A percentile compares a stretch with the other conserved stretches of the same genome.
phyloP scores from a whole-genome alignment of 129 eudicot species.

The Chrysanthemum lavandulifolium region DNA sequence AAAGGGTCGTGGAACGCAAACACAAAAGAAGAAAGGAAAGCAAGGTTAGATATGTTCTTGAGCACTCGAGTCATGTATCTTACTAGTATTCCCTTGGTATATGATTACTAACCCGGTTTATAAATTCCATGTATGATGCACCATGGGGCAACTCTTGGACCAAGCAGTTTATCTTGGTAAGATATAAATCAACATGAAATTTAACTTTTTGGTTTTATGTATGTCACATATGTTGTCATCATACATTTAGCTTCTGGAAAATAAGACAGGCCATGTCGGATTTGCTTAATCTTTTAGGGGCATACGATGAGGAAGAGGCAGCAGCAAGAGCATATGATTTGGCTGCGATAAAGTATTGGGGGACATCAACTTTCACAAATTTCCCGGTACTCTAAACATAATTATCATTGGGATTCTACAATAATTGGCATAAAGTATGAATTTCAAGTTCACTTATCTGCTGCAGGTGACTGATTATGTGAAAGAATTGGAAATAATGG shows the following conservation, averaged over 20 bases:
- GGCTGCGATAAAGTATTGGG: constrained; percentile 92
- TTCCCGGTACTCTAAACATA: constrained; percentile 49
- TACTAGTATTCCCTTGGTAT: neutral
- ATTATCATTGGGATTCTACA: too few relatives aligned
- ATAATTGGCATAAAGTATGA: too few relatives aligned
- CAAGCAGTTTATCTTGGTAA: constrained; percentile 86
- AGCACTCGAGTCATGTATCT: too few relatives aligned
- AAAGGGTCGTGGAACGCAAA: constrained; percentile 83
- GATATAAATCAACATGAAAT: neutral
- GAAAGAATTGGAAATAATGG: constrained; percentile 72
- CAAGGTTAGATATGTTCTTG: constrained; percentile 49
- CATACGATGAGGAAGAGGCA: constrained; percentile 82
- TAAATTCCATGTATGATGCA: constrained; percentile 22
- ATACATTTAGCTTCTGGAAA: neutral
- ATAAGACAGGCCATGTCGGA: neutral
- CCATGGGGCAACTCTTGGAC: constrained; percentile 25
- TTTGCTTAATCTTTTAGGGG: constrained; percentile 41
- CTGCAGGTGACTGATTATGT: constrained; percentile 57
- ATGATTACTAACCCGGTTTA: constrained; percentile 13
- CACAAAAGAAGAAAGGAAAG: constrained; percentile 87
- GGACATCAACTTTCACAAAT: constrained; percentile 69
- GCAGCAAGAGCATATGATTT: constrained; percentile 90
- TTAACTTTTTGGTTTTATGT: neutral
- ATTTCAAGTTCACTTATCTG: neutral
- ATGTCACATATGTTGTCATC: too few relatives aligned